Base-by-base conservation (phyloP, 2,329 filamentous ascomycete genomes). In the Shiraia sp. region DNA sequence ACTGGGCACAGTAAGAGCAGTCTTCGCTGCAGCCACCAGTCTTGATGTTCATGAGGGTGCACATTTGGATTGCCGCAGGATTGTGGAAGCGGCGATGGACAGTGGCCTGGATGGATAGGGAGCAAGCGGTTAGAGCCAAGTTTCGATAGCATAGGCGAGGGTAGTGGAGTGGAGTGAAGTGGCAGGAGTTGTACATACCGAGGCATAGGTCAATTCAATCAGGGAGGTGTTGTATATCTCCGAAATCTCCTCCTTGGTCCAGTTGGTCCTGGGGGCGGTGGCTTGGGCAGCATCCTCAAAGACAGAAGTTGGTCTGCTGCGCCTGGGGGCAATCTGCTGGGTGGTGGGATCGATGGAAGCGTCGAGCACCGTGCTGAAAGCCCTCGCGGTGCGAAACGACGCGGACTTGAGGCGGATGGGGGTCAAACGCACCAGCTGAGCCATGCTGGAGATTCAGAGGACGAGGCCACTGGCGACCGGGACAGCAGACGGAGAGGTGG, bases 21-120 rank as follows among this genome's bases (percentile, higher is more conserved):
- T 96, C 90, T 70, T 95, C 90, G 57, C 83, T 90, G 72, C 90
- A 96, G 33, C 90, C 90, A 40, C 90, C 90, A 7, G 89, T 95
- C 69, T 96, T 96, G 76, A 96, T 96, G 77, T 95, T 95, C 88
- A 95, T 95, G 44, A 96, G 78, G 0, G 90, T 96, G 75, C 90
- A 96, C 72, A 95, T 86, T 71, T 96, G 90, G 50, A 96, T 88
- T 19, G 88, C 85, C 32, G 84, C 78, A 6, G 90, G 88, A 62
- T 88, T 81, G 72, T 95, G 90, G 75, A 95, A 95, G 57, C 86
- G 85, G 32, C 89, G 85, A 71, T 96, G 90, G 42, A 95, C 75
- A 25, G 79, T 80, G 53, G 82, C 83, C 89, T 93, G 53, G 16
- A 19, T 93, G 53, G 16, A 19, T 26, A 16, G 35, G 39, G 14